Base-by-base conservation (phyloP, 129 eudicot species). In the Lactuca sativa region DNA sequence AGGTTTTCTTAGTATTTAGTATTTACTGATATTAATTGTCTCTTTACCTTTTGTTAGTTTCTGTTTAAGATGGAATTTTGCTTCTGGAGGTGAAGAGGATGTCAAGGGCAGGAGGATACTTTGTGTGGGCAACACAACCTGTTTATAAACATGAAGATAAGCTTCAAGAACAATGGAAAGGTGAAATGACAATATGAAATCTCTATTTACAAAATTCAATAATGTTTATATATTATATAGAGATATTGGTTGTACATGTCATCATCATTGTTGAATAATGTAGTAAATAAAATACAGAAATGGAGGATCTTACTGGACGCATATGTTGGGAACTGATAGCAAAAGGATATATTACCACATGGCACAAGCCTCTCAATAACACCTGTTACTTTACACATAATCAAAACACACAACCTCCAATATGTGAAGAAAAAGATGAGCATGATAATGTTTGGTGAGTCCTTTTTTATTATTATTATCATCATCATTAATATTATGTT, bases 41-140 rank as follows among this genome's bases (percentile, higher is more conserved):
- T 59, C 60, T 48, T 43, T 33, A 55, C 48, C 36, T 67, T 64
- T 66, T 58, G 30, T 57, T 67, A 16, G 15, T 18, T 64, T 78
- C 64, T 81, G 71, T 71, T 75, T 70, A 74, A 91, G 97, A 82
- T 85, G 97, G 97, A 63, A 81, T 91, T 83, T 82, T 85, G 80
- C 95, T 91, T 72, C 85, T 91, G 70, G 97, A 91, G 95, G 92
- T 81, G 65, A 83, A 91, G 77, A 81, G 97, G 85, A 73, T 91
- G 78, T 83, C 88, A 55, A 80, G 97, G 82, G 97, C 80, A 9
- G 95, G 97, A 67, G 95, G 97, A 74, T 87, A 87, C 76, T 88
- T 91, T 71, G 82, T 79, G 6, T 91, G 92, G 97, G 95, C 89
- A 7, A 90, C 92, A 73, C 87, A 83, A 48, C 89, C 97, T 56